Percentiles rank a stretch among this genome's conserved stretches.
These are phyloP conservation scores for Shiraia sp. DNA, from an alignment of 2,329 filamentous ascomycete genomes.

Conservation along the genomic window DNA sequence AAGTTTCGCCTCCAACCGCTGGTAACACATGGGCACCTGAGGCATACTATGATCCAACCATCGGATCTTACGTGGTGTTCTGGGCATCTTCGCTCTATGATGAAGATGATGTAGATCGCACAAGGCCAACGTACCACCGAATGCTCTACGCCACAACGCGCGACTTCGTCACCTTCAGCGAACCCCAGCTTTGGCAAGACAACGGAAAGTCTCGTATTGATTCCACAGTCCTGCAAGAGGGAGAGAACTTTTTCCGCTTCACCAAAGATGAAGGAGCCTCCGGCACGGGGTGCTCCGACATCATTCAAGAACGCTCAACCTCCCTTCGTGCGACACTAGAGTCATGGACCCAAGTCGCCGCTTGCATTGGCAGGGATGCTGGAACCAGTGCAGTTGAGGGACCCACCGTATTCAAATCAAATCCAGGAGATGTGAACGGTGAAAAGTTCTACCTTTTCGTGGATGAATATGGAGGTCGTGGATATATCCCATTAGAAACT, in stretches of 20 bases:
- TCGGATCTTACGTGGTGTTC: constrained; percentile 51
- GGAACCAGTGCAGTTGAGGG: constrained; percentile 57
- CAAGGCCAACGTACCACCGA: constrained; percentile 53
- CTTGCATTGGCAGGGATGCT: constrained; percentile 57
- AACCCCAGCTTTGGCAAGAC: constrained; percentile 57
- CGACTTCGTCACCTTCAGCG: constrained; percentile 57
- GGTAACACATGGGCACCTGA: constrained; percentile 61
- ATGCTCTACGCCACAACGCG: constrained; percentile 58
- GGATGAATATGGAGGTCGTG: constrained; percentile 57
- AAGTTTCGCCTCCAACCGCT: constrained; percentile 54
- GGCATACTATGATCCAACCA: constrained; percentile 53
- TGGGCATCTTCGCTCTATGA: constrained; percentile 55
- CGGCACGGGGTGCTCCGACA: constrained; percentile 57
- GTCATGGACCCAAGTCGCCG: constrained; percentile 51
- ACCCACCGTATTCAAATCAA: constrained; percentile 57
- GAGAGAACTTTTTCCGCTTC: constrained; percentile 55
- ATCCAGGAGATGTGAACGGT: constrained; percentile 54
- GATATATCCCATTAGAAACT: constrained; percentile 60
- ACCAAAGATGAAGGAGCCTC: constrained; percentile 59
- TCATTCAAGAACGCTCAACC: constrained; percentile 57
- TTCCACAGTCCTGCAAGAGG: constrained; percentile 54
- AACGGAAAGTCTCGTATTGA: constrained; percentile 57
- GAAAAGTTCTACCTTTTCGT: constrained; percentile 61
- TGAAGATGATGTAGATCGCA: constrained; percentile 47
- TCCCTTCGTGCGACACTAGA: constrained; percentile 47